Base-by-base conservation (phyloP, 192 early-diverging fungal genomes). In the Podochytrium sp. region DNA sequence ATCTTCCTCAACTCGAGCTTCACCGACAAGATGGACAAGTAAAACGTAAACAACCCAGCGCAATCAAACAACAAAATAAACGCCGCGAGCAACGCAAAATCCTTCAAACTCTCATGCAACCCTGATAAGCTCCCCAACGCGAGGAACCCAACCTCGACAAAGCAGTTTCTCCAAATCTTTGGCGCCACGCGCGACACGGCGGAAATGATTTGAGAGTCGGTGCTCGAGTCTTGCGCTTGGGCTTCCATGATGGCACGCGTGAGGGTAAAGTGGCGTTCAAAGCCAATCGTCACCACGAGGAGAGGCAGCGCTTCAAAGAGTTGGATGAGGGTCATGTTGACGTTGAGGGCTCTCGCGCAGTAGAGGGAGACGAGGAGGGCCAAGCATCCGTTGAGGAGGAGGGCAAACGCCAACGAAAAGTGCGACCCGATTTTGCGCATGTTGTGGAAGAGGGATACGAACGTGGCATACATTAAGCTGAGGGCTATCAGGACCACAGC, bases 211-310 rank as follows among this genome's bases (percentile, higher is more conserved):
- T 88, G 88, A 41, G 83, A 76, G 41, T 85, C 85, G 32, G 53
- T 53, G 40, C 30, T 59, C 27, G 76, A 16, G 23, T 71, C 51
- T 12, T 40, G 29, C 7, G 18, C 64, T 3, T 47, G 75, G 18
- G 73, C 76, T 47, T 82, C 80, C 42, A 94, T 84, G 3, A 98
- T 92, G 52, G 92, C 86, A 58, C 92, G 90, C 64, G 96, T 92
- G 63, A 98, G 82, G 16, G 81, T 83, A 78, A 91, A 90, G 52
- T 92, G 92, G 79, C 93, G 90, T 70, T 98, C 96, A 65, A 95
- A 96, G 2, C 95, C 95, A 33, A 98, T 90, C 33, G 92, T 94
- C 53, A 96, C 91, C 37, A 93, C 90, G 51, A 96, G 88, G 81
- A 96, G 95, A 3, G 96, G 96, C 73, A 96, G 85, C 7, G 94